These are phyloP conservation scores for Flaveria linearis DNA, from an alignment of 129 eudicot genomes.

Conservation along the genomic window DNA sequence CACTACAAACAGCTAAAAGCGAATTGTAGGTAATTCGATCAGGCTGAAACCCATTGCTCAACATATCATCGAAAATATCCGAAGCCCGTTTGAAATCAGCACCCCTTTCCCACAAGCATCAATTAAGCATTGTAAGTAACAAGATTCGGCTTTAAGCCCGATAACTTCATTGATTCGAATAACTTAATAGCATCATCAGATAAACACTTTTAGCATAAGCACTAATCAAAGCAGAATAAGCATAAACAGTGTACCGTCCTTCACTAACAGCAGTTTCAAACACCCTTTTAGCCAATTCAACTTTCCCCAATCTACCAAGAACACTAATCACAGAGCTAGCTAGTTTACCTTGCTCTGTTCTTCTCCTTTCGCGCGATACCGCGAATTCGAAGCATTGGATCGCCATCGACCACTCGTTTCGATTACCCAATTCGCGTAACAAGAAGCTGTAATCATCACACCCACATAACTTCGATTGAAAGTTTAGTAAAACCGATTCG, in stretches of 20 bases:
- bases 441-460: constrained; percentile 72
- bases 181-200: constrained; percentile 73
- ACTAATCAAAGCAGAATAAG: constrained; percentile 85
- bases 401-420: constrained; percentile 72
- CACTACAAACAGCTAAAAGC: constrained; percentile 89
- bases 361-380: constrained; percentile 49
- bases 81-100: constrained; percentile 70
- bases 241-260: constrained; percentile 96
- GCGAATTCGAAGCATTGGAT: constrained; percentile 76
- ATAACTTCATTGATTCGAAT: constrained; percentile 65
- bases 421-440: constrained; percentile 83
- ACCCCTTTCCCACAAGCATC: constrained; percentile 99
- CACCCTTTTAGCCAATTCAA: constrained; percentile 66
- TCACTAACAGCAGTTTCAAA: constrained; percentile 71
- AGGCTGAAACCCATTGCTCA: constrained; percentile 68
- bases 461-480: constrained; percentile 57
- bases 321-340: constrained; percentile 87
- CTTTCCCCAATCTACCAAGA: constrained; percentile 89
- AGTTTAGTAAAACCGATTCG: constrained; percentile 43
- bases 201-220: constrained; percentile 85
- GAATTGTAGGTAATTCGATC: constrained; percentile 92
- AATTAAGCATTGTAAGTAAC: constrained; percentile 88
- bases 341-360: constrained; percentile 73
- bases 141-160: constrained; percentile 82
- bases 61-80: constrained; percentile 78